Evolutionary conservation across 139 green algal species (phyloP), one percentile per base, ranked within the genome.

Genomic region (Chlamydomonas sp.): DNA sequence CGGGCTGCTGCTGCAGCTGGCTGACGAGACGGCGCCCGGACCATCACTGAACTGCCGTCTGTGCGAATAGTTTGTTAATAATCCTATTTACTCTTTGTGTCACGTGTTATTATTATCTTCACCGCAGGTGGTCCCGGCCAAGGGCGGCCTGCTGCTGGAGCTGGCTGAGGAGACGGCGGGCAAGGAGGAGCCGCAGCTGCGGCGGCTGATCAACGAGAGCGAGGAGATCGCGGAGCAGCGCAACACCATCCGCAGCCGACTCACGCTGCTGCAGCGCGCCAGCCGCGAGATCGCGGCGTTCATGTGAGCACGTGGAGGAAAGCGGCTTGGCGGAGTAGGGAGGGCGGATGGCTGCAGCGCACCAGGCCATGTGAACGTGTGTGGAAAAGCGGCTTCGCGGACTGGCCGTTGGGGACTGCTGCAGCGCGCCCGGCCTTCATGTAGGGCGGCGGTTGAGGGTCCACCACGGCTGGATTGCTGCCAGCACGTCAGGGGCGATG

Each of bases 191-290:
- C 83, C 80, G n/a, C 76, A 90, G 61, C 91, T 98, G 74, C 93
- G 96, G 87, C 94, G 95, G 74, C 90, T 98, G 79, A 94, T 98
- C 84, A 95, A 94, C 63, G 96, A 98, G 91, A 96, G 97, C 90
- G 96, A 98, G 92, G 91, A 94, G 80, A 90, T 96, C 57, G 93
- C 94, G 16, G 94, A 94, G 90, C 90, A 96, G 86, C 90, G 96
- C 15, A 90, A 95, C 60, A 78, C 9, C 77, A 63, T 95, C 62
- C 78, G 83, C 57, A 93, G 92, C 85, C 68, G 87, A 5, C 82
- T 95, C 18, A 85, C 75, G 61, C 89, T 95, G 63, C 86, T 95
- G 81, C 79, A 93, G 74, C 90, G 90, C 57, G 93, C 93, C n/a
- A 73, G 85, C 58, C 78, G 81, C 31, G 93, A 95, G 85, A 92